Conservation (phyloP, 371 early-diverging fungal genomes). For the Mucor racemosus region DNA sequence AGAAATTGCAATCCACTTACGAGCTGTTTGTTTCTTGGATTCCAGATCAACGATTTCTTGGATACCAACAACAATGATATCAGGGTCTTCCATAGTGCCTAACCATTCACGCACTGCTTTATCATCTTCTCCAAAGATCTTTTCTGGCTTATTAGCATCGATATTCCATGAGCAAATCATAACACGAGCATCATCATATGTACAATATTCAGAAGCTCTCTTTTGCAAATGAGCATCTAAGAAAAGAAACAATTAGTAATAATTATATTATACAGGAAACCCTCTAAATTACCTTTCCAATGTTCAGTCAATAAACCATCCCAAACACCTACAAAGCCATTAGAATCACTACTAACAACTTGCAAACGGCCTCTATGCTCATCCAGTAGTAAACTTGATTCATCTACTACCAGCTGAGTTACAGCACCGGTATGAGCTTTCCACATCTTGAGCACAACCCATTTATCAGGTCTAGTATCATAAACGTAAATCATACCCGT, state of each 20-base stretch:
- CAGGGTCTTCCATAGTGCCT: conserved; percentile 56
- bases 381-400: conserved; percentile 31
- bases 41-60: conserved; percentile 85
- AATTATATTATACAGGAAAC: too few species aligned
- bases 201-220: conserved; percentile 55
- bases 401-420: conserved; percentile 53
- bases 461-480: conserved; percentile 49
- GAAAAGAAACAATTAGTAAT: neutral
- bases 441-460: conserved; percentile 70
- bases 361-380: conserved; percentile 32
- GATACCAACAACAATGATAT: conserved; percentile 77
- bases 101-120: conserved; percentile 53
- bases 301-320: conserved; percentile 73
- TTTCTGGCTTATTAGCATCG: conserved; percentile 63
- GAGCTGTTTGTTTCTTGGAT: conserved; percentile 62
- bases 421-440: conserved; percentile 59
- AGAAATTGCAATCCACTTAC: conserved; percentile 30
- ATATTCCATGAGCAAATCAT: conserved; percentile 79
- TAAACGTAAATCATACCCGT: conserved; percentile 75
- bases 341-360: conserved; percentile 64
- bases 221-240: conserved; percentile 53
- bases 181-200: conserved; percentile 54
- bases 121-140: conserved; percentile 34
- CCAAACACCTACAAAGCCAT: conserved; percentile 74
- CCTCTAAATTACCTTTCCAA: conserved; percentile 58